phyloP scores from a whole-genome alignment of 2,329 filamentous ascomycete species.

The Phoma herbarum region DNA sequence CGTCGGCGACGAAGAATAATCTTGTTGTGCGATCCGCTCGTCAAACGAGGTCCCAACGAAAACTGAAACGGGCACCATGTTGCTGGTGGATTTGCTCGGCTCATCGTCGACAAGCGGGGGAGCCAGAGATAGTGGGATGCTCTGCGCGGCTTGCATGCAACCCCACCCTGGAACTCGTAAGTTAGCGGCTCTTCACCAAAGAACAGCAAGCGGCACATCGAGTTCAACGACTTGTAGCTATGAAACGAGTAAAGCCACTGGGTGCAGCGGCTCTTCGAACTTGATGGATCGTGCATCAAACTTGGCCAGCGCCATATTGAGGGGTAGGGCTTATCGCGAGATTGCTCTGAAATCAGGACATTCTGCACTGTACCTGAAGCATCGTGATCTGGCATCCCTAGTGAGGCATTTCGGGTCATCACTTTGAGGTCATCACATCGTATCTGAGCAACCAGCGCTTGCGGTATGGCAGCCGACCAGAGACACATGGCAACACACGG shows the following conservation, averaged over 20 bases:
- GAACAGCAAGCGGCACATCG: slow-evolving; percentile 11
- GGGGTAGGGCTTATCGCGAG: slow-evolving; percentile 12
- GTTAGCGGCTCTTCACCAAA: slow-evolving; percentile 20
- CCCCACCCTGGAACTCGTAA: slow-evolving; percentile 7
- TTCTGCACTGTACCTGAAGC: slow-evolving; percentile 14
- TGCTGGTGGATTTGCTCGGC: slow-evolving; percentile 27
- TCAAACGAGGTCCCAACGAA: slow-evolving; percentile 9
- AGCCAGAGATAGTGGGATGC: slow-evolving; percentile 14
- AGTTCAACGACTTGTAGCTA: slow-evolving; percentile 8
- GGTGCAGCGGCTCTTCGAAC: background rate
- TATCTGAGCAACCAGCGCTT: slow-evolving; percentile 6
- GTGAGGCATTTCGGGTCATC: slow-evolving; percentile 8
- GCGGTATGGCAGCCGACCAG: slow-evolving; percentile 9
- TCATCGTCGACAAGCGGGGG: slow-evolving; percentile 10
- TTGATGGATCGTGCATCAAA: background rate
- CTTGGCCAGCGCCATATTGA: slow-evolving; percentile 12
- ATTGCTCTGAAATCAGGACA: slow-evolving; percentile 10
- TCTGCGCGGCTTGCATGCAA: slow-evolving; percentile 16
- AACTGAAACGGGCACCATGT: slow-evolving; percentile 14
- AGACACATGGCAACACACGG: slow-evolving; percentile 13
- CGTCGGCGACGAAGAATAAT: slow-evolving; percentile 19
- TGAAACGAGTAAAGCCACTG: background rate
- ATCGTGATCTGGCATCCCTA: slow-evolving; percentile 9
- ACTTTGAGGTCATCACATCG: background rate
- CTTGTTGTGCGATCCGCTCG: slow-evolving; percentile 4